Conservation (phyloP, 106 monocot genomes). For the Dioscorea zingiberensis region DNA sequence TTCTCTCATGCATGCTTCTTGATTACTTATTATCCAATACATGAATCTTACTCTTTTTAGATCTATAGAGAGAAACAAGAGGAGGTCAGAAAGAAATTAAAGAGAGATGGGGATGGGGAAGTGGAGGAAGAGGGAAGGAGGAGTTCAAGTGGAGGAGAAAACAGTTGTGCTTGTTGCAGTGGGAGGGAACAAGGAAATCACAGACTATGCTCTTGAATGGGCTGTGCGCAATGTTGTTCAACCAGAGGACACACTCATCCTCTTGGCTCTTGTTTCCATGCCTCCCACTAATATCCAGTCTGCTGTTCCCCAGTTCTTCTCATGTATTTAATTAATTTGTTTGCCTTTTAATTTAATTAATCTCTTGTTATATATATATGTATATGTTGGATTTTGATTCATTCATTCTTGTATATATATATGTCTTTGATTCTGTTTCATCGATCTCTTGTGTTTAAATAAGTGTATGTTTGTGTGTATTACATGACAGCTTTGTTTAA, state of each 20-base stretch:
- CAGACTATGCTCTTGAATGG: constrained; percentile 13
- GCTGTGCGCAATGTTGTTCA: constrained; percentile 10
- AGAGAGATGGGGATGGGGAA: not conserved
- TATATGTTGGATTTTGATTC: not conserved
- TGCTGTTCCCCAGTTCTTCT: not conserved
- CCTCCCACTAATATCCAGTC: not conserved
- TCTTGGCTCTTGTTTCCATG: constrained; percentile 10
- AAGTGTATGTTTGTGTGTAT: not conserved
- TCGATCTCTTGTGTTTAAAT: no score
- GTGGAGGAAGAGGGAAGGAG: not conserved
- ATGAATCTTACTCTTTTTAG: no score
- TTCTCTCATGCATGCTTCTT: no score
- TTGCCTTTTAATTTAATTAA: not conserved
- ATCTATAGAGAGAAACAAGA: no score
- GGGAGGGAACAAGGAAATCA: constrained; percentile 16
- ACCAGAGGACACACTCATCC: constrained; percentile 8
- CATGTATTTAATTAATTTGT: not conserved
- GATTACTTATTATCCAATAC: no score
- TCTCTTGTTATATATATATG: not conserved
- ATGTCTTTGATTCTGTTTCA: no score
- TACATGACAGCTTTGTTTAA: not conserved
- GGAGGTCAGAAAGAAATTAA: no score
- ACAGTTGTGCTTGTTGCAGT: constrained; percentile 18
- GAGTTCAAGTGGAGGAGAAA: not conserved
- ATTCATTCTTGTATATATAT: no score